phyloP scores from a whole-genome alignment of 768 basidiomycete species.

The Sporobolomyces phaffii region DNA sequence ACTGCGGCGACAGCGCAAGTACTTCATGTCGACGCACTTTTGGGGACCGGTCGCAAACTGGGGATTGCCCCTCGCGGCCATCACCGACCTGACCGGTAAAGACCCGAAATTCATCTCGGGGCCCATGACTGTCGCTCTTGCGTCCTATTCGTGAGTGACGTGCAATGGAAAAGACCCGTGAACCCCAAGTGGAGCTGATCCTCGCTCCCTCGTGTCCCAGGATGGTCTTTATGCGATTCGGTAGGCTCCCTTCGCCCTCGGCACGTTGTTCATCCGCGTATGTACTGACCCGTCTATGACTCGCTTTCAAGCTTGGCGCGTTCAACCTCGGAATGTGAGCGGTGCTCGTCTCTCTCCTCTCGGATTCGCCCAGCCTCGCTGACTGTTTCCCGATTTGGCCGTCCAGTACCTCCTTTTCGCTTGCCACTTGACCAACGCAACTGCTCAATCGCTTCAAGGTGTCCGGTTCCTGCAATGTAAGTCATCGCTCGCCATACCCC shows the following conservation, averaged over 20 bases:
- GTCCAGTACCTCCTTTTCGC: conserved; percentile 85
- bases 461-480: conserved; percentile 56
- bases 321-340: conserved; percentile 84
- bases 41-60: conserved; percentile 69
- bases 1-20: conserved; percentile 67
- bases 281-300: no score
- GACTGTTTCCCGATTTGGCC: no score
- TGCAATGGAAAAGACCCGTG: no score
- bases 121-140: conserved; percentile 87
- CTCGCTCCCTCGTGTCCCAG: conserved; percentile 43
- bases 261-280: no score
- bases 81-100: conserved; percentile 72
- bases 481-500: no score
- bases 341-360: not conserved
- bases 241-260: conserved; percentile 49
- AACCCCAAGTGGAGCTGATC: conserved; percentile 11
- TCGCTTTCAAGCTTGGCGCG: conserved; percentile 72
- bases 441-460: conserved; percentile 78
- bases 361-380: no score
- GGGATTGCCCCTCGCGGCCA: conserved; percentile 90
- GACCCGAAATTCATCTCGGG: conserved; percentile 97
- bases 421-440: conserved; percentile 84
- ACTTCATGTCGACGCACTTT: conserved; percentile 69
- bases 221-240: conserved; percentile 89
- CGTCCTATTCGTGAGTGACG: conserved; percentile 71